These are phyloP conservation scores for Neofusicoccum sp. DNA, from an alignment of 2,329 filamentous ascomycete genomes.

Conservation along the genomic window DNA sequence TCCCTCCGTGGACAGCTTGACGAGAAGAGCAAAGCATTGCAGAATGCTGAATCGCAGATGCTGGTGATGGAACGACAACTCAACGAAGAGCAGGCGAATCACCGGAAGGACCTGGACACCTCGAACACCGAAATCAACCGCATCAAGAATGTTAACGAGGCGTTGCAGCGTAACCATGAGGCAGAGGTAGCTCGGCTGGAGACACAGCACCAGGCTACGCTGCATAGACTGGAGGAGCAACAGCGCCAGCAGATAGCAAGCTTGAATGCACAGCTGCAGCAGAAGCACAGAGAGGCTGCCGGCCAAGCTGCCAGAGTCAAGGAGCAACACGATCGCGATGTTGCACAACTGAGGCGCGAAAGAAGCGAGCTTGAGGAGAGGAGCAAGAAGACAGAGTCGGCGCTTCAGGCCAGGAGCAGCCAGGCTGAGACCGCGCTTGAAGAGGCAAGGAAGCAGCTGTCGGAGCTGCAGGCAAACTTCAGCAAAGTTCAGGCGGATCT, in stretches of 20 bases:
- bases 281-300: constrained; percentile 30
- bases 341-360: constrained; percentile 27
- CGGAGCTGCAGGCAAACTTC: constrained; percentile 44
- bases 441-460: constrained; percentile 28
- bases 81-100: constrained; percentile 72
- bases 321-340: constrained; percentile 35
- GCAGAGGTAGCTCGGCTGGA: constrained; percentile 58
- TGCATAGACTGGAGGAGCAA: constrained; percentile 48
- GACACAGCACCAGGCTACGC: constrained; percentile 32
- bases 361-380: constrained; percentile 30
- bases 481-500: constrained; percentile 28
- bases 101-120: constrained; percentile 60
- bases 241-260: constrained; percentile 42
- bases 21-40: constrained; percentile 63
- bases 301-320: constrained; percentile 29
- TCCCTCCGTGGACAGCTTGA: constrained; percentile 74
- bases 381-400: constrained; percentile 20
- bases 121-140: constrained; percentile 47
- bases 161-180: constrained; percentile 67
- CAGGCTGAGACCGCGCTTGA: constrained; percentile 10
- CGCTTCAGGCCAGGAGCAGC: constrained; percentile 28
- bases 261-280: constrained; percentile 36
- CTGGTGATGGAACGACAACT: constrained; percentile 57
- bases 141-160: constrained; percentile 67
- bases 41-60: constrained; percentile 57